Evolutionary conservation across 208 protist species (phyloP).

Genomic region (Trichomonas vaginalis): DNA sequence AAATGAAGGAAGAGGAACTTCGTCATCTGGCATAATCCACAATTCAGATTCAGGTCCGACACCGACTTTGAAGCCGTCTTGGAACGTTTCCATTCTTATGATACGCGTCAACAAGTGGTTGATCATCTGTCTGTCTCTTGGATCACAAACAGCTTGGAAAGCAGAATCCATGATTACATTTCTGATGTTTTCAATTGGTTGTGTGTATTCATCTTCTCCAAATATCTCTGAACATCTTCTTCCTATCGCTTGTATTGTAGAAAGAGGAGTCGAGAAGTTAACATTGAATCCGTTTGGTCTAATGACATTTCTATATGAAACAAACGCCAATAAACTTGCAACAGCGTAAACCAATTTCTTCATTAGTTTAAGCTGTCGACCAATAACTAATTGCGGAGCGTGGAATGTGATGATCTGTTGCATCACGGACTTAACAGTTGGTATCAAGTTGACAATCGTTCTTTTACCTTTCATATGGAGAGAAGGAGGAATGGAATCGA

Average conservation of each 20-base stretch:
- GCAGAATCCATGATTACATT: background rate
- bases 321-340: background rate
- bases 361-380: background rate
- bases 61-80: background rate
- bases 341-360: background rate
- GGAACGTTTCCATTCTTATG: background rate
- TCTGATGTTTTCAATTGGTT: background rate
- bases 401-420: too few relatives aligned
- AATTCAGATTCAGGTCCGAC: background rate
- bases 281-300: background rate
- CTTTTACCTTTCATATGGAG: background rate
- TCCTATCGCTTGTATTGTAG: background rate
- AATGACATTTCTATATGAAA: background rate
- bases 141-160: background rate
- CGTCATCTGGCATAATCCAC: background rate
- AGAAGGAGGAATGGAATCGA: background rate
- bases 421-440: background rate
- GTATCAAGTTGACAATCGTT: background rate
- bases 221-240: background rate
- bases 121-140: background rate
- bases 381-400: background rate
- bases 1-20: background rate
- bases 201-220: background rate
- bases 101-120: background rate
- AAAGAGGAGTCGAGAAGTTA: background rate